Conservation (phyloP, 2,329 filamentous ascomycete genomes). For the Cladophialophora immunda region DNA sequence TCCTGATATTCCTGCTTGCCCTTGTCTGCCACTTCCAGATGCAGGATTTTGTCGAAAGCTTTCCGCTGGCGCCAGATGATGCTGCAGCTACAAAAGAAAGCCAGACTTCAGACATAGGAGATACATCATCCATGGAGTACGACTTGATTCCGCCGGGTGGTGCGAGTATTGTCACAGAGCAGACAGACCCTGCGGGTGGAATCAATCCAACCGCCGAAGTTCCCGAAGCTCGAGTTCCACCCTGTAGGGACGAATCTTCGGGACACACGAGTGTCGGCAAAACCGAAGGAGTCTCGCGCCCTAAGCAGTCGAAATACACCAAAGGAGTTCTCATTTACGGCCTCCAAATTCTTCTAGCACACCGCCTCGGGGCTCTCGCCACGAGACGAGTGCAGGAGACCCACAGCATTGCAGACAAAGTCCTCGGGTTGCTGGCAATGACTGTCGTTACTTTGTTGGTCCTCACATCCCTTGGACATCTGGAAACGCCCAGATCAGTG, state of each 20-base stretch:
- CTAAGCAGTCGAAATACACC: slow-evolving; percentile 4
- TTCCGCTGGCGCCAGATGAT: slow-evolving; percentile 4
- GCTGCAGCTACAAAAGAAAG: slow-evolving; percentile 4
- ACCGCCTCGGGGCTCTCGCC: not conserved
- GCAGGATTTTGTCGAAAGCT: slow-evolving; percentile 5
- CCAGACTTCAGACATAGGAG: not conserved
- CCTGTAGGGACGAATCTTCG: not conserved
- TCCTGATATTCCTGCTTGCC: slow-evolving; percentile 7
- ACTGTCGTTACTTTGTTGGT: slow-evolving; percentile 3
- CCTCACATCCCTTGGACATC: slow-evolving; percentile 1
- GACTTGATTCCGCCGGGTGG: slow-evolving; percentile 1
- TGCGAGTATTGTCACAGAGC: slow-evolving; percentile 5
- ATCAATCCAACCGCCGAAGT: not conserved
- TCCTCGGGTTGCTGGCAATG: slow-evolving; percentile 12
- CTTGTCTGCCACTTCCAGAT: slow-evolving; percentile 7
- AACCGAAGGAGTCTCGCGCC: not conserved
- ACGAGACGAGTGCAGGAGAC: not conserved
- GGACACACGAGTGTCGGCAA: not conserved
- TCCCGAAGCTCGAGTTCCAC: not conserved
- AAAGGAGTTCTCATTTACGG: slow-evolving; percentile 8
- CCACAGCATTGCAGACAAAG: slow-evolving; percentile 2
- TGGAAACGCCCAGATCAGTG: not conserved
- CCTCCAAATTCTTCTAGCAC: slow-evolving; percentile 12
- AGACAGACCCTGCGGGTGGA: not conserved
- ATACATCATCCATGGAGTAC: slow-evolving; percentile 4